Base-by-base conservation (phyloP, 208 protist species). In the Trypanosoma rangeli region DNA sequence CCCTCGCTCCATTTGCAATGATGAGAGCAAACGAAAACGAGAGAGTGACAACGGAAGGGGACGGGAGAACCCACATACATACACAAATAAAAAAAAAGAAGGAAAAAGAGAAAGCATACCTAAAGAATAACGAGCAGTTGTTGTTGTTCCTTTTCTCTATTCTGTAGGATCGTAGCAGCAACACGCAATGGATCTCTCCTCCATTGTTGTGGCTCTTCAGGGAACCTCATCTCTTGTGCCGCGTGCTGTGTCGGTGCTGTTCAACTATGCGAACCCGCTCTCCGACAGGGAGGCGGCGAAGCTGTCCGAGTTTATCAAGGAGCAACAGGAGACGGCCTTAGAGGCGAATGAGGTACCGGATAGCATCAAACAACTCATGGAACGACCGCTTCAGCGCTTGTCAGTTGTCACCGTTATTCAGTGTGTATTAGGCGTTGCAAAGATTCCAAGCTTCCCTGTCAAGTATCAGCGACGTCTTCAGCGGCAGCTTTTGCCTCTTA, bases 201-300 rank as follows among this genome's bases (percentile, higher is more conserved):
- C 70, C 50, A 79, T 93, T 31, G 79, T 73, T 20, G 53, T 58
- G 8, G 76, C 80, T 22, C 82, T 95, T 55, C 86, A 86, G 75
- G 72, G 72, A 31, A 50, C 59, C 31, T 80, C 75, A 18, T 64
- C 80, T 24, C 22, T 69, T 39, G 20, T 76, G 8, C 50, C 72
- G 16, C 59, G 48, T 48, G 91, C 86, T 15, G 64, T 92, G 15
- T 67, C 79, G 20, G 78, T 85, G 22, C 73, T 96, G 8, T 77
- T 79, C 29, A 69, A 92, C 59, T 91, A 87, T 82, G 82, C 89
- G 74, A 63, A 90, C 66, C 92, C 92, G 28, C 82, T 96, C 20
- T 77, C 78, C 0, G 82, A 92, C 53, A 82, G 82, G 54, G 92
- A 96, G 70, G 79, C 70, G 1, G 53, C 50, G n/a, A 75, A 83